These are phyloP conservation scores for Entrophospora sp. DNA, from an alignment of 192 early-diverging fungal species.

Conservation along the genomic window DNA sequence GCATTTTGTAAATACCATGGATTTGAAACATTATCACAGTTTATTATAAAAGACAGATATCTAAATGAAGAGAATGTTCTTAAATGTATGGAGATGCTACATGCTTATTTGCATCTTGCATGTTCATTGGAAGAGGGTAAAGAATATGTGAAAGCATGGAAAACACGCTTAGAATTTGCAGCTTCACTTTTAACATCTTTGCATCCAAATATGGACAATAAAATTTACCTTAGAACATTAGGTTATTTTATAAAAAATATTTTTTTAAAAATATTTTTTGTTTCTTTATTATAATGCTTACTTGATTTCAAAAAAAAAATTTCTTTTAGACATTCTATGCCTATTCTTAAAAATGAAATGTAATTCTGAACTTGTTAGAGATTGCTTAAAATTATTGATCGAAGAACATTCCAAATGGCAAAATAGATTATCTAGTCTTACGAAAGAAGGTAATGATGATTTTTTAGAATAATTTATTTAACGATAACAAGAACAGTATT, in stretches of 20 bases:
- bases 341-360: background rate
- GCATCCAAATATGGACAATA: constrained; percentile 11
- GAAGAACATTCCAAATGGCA: constrained; percentile 9
- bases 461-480: background rate
- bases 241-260: background rate
- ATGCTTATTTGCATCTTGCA: background rate
- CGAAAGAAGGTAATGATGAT: background rate
- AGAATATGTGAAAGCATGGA: constrained; percentile 12
- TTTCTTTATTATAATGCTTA: background rate
- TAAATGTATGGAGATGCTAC: constrained; percentile 13
- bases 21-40: constrained; percentile 12
- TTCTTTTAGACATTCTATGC: constrained; percentile 11
- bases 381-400: background rate
- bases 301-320: background rate
- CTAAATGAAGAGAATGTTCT: background rate
- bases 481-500: background rate
- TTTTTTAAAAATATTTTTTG: background rate
- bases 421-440: background rate
- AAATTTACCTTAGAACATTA: background rate
- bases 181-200: background rate
- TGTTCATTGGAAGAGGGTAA: constrained; percentile 8
- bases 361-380: background rate
- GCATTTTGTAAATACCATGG: constrained; percentile 11
- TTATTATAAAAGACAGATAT: constrained; percentile 12
- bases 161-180: background rate